These are phyloP conservation scores for Ophiostoma sp. DNA, from an alignment of 2,329 filamentous ascomycete species.

Conservation along the genomic window DNA sequence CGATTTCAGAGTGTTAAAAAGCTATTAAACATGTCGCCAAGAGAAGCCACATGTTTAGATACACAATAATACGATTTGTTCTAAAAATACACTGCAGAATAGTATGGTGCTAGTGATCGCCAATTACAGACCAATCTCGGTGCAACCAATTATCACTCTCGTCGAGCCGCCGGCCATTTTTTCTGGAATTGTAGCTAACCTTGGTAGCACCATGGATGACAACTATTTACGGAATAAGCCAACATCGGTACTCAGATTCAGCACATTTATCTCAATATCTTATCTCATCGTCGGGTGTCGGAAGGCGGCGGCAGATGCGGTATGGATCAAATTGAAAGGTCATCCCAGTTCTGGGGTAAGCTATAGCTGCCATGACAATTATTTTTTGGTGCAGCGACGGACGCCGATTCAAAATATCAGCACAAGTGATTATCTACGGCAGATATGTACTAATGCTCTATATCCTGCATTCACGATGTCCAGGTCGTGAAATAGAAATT, in stretches of 20 bases:
- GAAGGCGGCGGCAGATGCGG: background rate
- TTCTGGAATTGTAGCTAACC: background rate
- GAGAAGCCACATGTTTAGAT: background rate
- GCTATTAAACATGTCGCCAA: background rate
- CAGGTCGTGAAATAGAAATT: too few species aligned
- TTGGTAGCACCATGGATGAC: background rate
- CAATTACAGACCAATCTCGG: background rate
- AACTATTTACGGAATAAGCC: background rate
- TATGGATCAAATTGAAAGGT: background rate
- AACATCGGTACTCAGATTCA: background rate
- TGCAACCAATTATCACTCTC: conserved; percentile 17
- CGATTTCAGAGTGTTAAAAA: background rate
- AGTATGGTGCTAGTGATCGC: background rate
- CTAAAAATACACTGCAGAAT: conserved; percentile 13
- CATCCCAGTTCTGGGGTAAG: background rate
- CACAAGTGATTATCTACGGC: background rate
- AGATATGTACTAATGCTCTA: too few species aligned
- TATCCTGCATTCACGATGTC: too few species aligned
- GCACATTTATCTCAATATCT: background rate
- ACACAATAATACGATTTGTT: background rate
- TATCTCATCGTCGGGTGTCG: too few species aligned
- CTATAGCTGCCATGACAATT: background rate
- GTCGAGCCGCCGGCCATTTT: conserved; percentile 14
- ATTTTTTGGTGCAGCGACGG: background rate
- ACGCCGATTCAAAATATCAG: background rate